Evolutionary conservation across 768 basidiomycete genomes (phyloP).

Genomic region (Amanita jacksonii): DNA sequence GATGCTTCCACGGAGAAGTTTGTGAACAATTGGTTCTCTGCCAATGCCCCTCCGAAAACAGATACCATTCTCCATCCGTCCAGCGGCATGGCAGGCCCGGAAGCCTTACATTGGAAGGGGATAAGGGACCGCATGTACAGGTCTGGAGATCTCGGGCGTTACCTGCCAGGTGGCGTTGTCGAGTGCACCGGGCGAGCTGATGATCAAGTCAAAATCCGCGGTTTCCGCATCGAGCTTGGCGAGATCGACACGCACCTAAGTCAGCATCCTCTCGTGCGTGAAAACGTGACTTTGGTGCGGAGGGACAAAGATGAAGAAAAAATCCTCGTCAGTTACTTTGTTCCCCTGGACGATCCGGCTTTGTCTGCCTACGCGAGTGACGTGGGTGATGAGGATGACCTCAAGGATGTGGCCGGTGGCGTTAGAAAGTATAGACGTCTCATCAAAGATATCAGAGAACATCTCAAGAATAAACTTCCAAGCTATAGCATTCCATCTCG

Average conservation of each 20-base stretch:
- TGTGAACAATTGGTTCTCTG: conserved; percentile 86
- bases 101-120: conserved; percentile 85
- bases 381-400: conserved; percentile 43
- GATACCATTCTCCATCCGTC: conserved; percentile 68
- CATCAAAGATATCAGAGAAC: conserved; percentile 89
- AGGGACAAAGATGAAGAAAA: conserved; percentile 99
- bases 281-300: conserved; percentile 94
- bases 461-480: conserved; percentile 94
- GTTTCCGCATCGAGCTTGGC: conserved; percentile 96
- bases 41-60: conserved; percentile 32
- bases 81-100: conserved; percentile 50
- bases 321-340: conserved; percentile 95
- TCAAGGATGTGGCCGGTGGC: conserved; percentile 58
- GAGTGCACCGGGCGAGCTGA: conserved; percentile 97
- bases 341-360: conserved; percentile 65
- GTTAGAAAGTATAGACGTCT: conserved; percentile 76
- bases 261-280: conserved; percentile 87
- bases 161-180: conserved; percentile 84
- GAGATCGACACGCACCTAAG: conserved; percentile 96
- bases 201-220: conserved; percentile 98
- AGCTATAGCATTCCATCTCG: conserved; percentile 88
- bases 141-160: conserved; percentile 93
- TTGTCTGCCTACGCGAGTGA: conserved; percentile 69
- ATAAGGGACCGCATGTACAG: conserved; percentile 97
- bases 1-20: conserved; percentile 87